Conservation (phyloP, 2,329 filamentous ascomycete species). For the Blumeria hordei region DNA sequence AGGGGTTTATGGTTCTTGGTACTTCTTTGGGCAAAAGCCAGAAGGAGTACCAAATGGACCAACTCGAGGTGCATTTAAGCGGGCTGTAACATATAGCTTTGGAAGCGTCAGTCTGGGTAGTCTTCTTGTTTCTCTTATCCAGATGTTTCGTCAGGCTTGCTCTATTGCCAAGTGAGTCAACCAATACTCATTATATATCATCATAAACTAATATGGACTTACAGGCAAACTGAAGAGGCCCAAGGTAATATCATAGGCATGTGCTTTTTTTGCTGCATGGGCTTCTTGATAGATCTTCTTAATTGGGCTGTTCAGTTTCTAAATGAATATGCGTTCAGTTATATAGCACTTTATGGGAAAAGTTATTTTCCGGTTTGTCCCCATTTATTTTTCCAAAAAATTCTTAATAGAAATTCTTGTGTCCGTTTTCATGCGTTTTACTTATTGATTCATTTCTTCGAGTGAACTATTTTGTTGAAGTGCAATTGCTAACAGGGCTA, state of each 20-base stretch:
- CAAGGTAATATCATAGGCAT: slow-evolving; percentile 44
- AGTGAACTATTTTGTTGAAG: too few species aligned
- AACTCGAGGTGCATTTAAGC: slow-evolving; percentile 60
- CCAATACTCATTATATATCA: background rate
- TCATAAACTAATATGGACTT: background rate
- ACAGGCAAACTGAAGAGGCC: slow-evolving; percentile 28
- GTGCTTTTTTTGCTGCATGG: slow-evolving; percentile 49
- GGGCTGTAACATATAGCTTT: slow-evolving; percentile 74
- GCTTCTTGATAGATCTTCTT: slow-evolving; percentile 52
- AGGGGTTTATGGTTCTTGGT: slow-evolving; percentile 83
- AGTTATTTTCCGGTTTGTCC: slow-evolving; percentile 54
- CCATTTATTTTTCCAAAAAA: background rate
- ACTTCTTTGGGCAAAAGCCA: slow-evolving; percentile 43
- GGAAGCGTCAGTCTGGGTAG: slow-evolving; percentile 77
- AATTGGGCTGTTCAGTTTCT: slow-evolving; percentile 75
- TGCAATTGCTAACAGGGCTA: too few species aligned
- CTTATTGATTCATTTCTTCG: background rate
- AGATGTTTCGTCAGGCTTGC: slow-evolving; percentile 59
- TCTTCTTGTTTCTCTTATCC: slow-evolving; percentile 65
- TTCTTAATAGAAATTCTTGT: background rate
- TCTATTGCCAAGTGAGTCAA: slow-evolving; percentile 39
- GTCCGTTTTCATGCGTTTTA: background rate
- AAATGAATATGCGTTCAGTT: slow-evolving; percentile 79
- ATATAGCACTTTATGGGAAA: slow-evolving; percentile 84
- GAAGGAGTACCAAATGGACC: slow-evolving; percentile 48